Evolutionary conservation across 2,329 filamentous ascomycete genomes (phyloP), one percentile per base, ranked within the genome.

Genomic region (Penicillium frequentans): DNA sequence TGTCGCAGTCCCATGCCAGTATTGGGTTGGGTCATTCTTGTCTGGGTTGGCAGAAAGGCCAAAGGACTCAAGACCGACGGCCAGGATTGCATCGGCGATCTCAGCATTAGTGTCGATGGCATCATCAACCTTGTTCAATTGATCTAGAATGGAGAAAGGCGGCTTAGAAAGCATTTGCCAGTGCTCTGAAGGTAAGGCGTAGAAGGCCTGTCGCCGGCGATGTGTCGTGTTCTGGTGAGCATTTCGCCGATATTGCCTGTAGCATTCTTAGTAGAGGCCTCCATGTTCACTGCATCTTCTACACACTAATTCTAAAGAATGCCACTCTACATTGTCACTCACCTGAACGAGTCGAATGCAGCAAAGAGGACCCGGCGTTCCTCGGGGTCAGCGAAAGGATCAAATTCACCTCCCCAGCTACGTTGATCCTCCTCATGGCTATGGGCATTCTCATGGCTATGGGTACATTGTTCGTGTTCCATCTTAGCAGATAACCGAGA

Each of bases 151-250:
- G 56, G 86, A 90, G 78, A 98, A 96, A 0, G 93, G 93, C 0
- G 90, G 87, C 5, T 83, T 83, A 0, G 91, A 87, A 1, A 99
- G 84, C 70, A 96, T 83, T 68, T 90, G 84, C 87, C 91, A 95
- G 72, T 99, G 93, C 1, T 83, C 80, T 57, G 88, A 86, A 1
- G 93, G 91, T 6, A 99, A 82, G 9, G 92, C 90, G 73, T 98
- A 99, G 76, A 99, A 97, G 14, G 91, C 89, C 74, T 95, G 92
- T 27, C 96, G 87, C 23, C 95, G 88, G 19, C 93, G 83, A 74
- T 98, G 93, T 5, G 93, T 98, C 62, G 90, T 88, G 74, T 96
- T 96, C 77, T 90, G 90, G 73, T 98, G 93, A 5, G 93, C 90
- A 24, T 87, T 85, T 67, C 88, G 89, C 62, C 90, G 88, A 73